A percentile compares a stretch with the other conserved stretches of the same genome.
Conservation (phyloP, 305 asterid species). For the Solanum aculeatissimum region DNA sequence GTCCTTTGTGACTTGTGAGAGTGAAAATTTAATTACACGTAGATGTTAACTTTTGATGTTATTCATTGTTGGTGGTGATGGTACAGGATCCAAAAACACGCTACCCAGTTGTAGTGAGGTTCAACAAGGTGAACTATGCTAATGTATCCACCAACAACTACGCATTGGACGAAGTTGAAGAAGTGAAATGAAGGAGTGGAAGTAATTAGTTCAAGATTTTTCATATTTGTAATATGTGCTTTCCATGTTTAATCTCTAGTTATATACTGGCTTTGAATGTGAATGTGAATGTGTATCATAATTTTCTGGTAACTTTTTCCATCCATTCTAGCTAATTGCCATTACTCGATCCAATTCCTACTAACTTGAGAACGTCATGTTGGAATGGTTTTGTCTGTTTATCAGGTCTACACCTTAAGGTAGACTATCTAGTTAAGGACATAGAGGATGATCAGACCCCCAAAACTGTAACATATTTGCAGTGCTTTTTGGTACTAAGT, state of each 20-base stretch:
- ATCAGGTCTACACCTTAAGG: not conserved
- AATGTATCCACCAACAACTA: slow-evolving; percentile 83
- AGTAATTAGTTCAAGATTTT: not conserved
- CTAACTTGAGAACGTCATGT: not conserved
- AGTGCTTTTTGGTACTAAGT: not conserved
- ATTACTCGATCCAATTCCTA: not conserved
- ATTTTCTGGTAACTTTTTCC: not conserved
- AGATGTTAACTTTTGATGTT: not conserved
- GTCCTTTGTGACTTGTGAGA: not conserved
- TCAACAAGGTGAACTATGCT: slow-evolving; percentile 73
- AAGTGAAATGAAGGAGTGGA: slow-evolving; percentile 19
- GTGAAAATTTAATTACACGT: not conserved
- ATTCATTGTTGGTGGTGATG: not conserved
- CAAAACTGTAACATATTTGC: not conserved
- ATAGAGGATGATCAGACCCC: not conserved
- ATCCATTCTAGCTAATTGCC: not conserved
- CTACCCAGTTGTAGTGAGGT: slow-evolving; percentile 78
- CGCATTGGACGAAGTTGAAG: slow-evolving; percentile 67
- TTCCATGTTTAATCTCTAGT: slow-evolving; percentile 1
- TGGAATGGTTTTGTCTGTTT: not conserved
- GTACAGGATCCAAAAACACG: slow-evolving; percentile 72
- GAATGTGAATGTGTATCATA: slow-evolving; percentile 4
- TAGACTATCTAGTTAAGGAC: not conserved
- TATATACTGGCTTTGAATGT: slow-evolving; percentile 2
- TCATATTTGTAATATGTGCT: not conserved